These are phyloP conservation scores for Ensete ventricosum DNA, from an alignment of 176 grass and related monocot genomes.

Conservation along the genomic window DNA sequence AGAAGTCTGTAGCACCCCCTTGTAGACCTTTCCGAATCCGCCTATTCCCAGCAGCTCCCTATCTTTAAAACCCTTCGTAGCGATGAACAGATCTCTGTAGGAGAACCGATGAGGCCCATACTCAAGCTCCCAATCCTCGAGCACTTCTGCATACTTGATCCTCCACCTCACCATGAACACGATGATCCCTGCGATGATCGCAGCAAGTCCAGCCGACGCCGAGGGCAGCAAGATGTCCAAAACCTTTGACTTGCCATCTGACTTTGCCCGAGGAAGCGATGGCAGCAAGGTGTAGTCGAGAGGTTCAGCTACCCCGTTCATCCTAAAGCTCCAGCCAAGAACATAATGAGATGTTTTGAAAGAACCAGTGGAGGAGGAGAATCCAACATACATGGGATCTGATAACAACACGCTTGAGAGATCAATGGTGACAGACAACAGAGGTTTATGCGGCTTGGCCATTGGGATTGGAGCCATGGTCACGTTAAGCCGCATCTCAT, in stretches of 20 bases:
- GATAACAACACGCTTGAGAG: background rate
- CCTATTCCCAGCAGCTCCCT: slow-evolving; percentile 9
- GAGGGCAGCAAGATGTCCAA: background rate
- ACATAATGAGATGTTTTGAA: background rate
- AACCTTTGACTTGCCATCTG: background rate
- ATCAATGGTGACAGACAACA: background rate
- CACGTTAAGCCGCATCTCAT: background rate
- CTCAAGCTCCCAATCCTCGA: no score
- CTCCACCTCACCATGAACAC: background rate
- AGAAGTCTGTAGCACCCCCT: background rate
- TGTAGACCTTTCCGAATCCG: slow-evolving; percentile 26
- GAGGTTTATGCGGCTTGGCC: background rate
- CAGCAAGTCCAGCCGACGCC: background rate
- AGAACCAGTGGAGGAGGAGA: slow-evolving; percentile 18
- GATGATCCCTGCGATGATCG: background rate
- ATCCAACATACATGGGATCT: slow-evolving; percentile 23
- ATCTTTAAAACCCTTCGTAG: no score
- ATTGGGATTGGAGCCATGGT: background rate
- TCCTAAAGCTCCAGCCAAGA: slow-evolving; percentile 3
- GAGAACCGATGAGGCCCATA: no score
- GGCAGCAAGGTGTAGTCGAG: background rate
- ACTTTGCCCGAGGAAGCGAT: background rate
- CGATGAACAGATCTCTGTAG: no score
- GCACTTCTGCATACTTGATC: no score
- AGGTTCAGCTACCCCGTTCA: background rate